Evolutionary conservation across 192 early-diverging fungal genomes (phyloP), one percentile per base, ranked within the genome.

Genomic region (Pilobolus umbonatus): DNA sequence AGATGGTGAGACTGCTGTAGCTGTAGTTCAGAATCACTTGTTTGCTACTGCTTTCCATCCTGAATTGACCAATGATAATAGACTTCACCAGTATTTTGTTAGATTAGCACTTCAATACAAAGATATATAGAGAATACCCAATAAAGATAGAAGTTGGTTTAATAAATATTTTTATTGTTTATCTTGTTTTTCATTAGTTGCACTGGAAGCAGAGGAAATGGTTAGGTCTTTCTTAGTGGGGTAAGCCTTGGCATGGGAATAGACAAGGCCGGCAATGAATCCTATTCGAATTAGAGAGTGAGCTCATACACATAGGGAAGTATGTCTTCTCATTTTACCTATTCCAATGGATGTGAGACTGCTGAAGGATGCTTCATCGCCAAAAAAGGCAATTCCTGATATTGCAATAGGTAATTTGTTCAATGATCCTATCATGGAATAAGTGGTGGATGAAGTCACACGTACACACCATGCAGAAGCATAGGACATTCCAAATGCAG

Each of bases 41-140:
- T 68, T 99, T 30, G 96, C 87, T 40, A 93, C 92, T 0, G 83
- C 91, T 36, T 99, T 99, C 80, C 96, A 99, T 61, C 96, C 96
- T 0, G 96, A 99, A 67, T 77, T 99, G 52, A 99, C 96, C 5
- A 59, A 64, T 12, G 96, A 99, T 70, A 80, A 79, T 61, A 72
- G 94, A 22, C 86, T 95, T 76, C 96, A 98, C 68, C 69, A 72
- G 50, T 95, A 85, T 74, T 98, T 96, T 88, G 78, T 80, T 42
- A 51, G 60, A 30, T 47, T 78, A 45, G 76, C 78, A 24, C 69
- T 70, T 34, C 52, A 71, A 15, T 60, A 61, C 32, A 65, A 72
- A 42, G 14, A 15, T 42, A 26, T 5, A 28, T 22, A 47, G 45
- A 47, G 24, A 22, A 22, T n/a, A n/a, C n/a, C n/a, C n/a, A n/a